Conservation (phyloP, 495 filamentous ascomycete species). For the Barbatosphaeria neglecta region DNA sequence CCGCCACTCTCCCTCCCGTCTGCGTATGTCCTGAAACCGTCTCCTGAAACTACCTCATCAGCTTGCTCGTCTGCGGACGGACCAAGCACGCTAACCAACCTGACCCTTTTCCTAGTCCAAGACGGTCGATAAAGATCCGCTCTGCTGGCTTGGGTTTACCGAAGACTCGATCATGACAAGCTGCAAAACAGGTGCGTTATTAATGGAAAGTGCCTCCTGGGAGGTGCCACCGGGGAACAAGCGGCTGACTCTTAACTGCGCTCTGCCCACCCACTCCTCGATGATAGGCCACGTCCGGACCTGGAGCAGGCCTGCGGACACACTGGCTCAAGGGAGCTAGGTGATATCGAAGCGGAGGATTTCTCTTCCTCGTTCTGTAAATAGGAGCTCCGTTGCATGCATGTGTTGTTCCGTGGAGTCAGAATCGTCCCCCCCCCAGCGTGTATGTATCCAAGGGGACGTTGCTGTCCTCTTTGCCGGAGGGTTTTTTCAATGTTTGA, state of each 20-base stretch:
- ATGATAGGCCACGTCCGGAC: constrained; percentile 6
- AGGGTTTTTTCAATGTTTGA: too few species aligned
- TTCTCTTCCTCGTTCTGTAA: neutral
- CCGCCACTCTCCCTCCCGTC: constrained; percentile 84
- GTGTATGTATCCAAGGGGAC: too few species aligned
- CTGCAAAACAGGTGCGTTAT: constrained; percentile 71
- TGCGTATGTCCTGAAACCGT: too few species aligned
- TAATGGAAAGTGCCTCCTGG: too few species aligned
- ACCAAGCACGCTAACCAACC: neutral
- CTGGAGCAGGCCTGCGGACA: constrained; percentile 8
- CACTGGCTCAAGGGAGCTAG: constrained; percentile 4
- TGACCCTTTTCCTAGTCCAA: constrained; percentile 48
- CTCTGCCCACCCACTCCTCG: neutral
- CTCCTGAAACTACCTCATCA: too few species aligned
- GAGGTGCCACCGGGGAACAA: neutral
- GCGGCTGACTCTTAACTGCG: neutral
- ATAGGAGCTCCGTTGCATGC: neutral
- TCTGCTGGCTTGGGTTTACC: constrained; percentile 83
- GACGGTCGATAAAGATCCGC: constrained; percentile 70
- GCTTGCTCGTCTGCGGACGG: too few species aligned
- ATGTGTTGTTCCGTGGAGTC: neutral
- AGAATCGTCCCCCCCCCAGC: too few species aligned
- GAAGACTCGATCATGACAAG: constrained; percentile 87
- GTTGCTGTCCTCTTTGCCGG: too few species aligned
- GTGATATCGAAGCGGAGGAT: constrained; percentile 2